Evolutionary conservation across 768 basidiomycete genomes (phyloP).

Genomic region (Leccinum disarticulatum): DNA sequence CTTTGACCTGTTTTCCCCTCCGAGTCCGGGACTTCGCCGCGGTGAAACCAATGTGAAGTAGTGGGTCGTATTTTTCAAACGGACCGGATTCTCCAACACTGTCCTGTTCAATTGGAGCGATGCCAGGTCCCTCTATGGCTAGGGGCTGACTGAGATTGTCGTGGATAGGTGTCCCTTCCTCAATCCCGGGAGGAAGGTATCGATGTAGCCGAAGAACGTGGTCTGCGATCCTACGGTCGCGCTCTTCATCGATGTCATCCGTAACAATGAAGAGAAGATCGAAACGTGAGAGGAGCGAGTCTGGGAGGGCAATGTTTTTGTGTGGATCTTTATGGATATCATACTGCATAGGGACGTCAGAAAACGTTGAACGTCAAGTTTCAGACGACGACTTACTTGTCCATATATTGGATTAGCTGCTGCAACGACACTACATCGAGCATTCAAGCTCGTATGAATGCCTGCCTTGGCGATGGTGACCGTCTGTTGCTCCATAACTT

Average conservation of each 20-base stretch:
- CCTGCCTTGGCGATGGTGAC: conserved; percentile 99
- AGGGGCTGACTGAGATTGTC: conserved; percentile 89
- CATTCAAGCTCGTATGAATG: conserved; percentile 97
- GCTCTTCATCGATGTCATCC: conserved; percentile 93
- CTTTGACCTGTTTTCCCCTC: conserved; percentile 57
- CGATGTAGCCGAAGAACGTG: conserved; percentile 97
- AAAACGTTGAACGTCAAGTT: not conserved
- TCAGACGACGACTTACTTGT: conserved; percentile 55
- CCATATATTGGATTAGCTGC: conserved; percentile 99
- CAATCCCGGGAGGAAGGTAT: conserved; percentile 92
- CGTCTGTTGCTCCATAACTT: conserved; percentile 99
- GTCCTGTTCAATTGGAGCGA: conserved; percentile 38
- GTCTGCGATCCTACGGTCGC: conserved; percentile 94
- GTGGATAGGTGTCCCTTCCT: conserved; percentile 89
- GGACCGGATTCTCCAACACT: conserved; percentile 53
- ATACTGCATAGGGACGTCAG: conserved; percentile 57
- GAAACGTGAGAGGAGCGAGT: conserved; percentile 97
- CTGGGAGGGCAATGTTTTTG: conserved; percentile 96
- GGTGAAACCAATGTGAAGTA: conserved; percentile 83
- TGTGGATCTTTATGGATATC: conserved; percentile 99
- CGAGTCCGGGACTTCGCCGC: conserved; percentile 50
- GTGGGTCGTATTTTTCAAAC: conserved; percentile 95
- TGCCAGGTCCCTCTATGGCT: conserved; percentile 75
- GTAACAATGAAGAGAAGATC: conserved; percentile 97
- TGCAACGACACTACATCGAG: conserved; percentile 95